Percentiles rank a stretch among this genome's conserved stretches.
Conservation (phyloP, 257 asterid genomes). For the Handroanthus guayacan region DNA sequence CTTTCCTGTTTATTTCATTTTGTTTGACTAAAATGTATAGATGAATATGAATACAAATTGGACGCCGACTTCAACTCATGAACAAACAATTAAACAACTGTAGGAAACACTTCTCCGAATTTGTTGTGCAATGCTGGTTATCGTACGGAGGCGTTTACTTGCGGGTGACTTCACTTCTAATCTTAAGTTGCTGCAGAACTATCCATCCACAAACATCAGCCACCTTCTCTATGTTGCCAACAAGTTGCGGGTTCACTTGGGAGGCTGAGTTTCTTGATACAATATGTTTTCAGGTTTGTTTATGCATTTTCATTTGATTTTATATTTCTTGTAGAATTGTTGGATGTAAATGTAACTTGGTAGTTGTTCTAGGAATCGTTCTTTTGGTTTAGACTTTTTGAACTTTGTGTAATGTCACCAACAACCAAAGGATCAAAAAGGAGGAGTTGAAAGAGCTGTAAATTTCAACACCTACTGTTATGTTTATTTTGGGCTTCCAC, state of each 20-base stretch:
- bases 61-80: not conserved
- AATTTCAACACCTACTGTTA: too few species aligned
- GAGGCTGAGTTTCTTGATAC: constrained; percentile 39
- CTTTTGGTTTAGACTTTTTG: constrained; percentile 19
- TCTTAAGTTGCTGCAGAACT: constrained; percentile 86
- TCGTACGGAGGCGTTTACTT: constrained; percentile 83
- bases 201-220: constrained; percentile 87
- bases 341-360: constrained; percentile 44
- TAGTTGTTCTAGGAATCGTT: constrained; percentile 31
- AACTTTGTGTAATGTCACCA: constrained; percentile 13
- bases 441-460: not conserved
- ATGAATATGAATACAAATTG: not conserved
- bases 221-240: constrained; percentile 93
- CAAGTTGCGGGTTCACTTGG: constrained; percentile 59
- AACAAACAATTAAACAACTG: constrained; percentile 31
- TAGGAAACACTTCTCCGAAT: constrained; percentile 90
- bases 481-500: too few species aligned
- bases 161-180: constrained; percentile 96
- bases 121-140: constrained; percentile 93
- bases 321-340: constrained; percentile 34
- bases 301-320: constrained; percentile 24
- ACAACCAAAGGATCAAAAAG: not conserved
- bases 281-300: constrained; percentile 5
- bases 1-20: not conserved
- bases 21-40: not conserved